Conservation (phyloP, 2,329 filamentous ascomycete species). For the Alternaria dauci region DNA sequence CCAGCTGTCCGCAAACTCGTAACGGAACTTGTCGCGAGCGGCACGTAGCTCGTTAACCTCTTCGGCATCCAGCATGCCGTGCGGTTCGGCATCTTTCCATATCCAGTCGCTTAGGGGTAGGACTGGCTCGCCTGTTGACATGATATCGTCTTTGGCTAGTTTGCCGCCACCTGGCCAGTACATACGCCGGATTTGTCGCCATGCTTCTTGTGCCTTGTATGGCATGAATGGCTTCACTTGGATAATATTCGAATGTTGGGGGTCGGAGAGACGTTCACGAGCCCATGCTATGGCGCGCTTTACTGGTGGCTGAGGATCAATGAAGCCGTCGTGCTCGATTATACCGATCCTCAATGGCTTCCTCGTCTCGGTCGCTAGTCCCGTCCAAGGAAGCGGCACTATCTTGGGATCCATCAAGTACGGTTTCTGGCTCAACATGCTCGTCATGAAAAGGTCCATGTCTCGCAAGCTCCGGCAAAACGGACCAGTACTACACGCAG, state of each 20-base stretch:
- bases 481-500: constrained; percentile 19
- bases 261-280: constrained; percentile 17
- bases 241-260: constrained; percentile 20
- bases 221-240: constrained; percentile 51
- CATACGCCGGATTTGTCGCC: constrained; percentile 47
- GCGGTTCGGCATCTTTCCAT: constrained; percentile 12
- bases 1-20: constrained; percentile 25
- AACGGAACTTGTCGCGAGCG: constrained; percentile 24
- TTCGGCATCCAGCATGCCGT: constrained; percentile 20
- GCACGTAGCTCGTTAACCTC: constrained; percentile 20
- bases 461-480: constrained; percentile 29
- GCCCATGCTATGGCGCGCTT: constrained; percentile 51
- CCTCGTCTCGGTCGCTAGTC: constrained; percentile 20
- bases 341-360: constrained; percentile 55
- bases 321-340: constrained; percentile 51
- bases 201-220: constrained; percentile 41
- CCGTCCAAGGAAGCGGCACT: constrained; percentile 32
- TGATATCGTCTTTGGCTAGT: constrained; percentile 45
- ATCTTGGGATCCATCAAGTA: constrained; percentile 27
- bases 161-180: constrained; percentile 60
- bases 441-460: constrained; percentile 27
- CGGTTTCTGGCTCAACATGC: constrained; percentile 20
- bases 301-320: constrained; percentile 53
- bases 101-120: constrained; percentile 53
- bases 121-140: constrained; percentile 55